Evolutionary conservation across 1,284 basidiomycete genomes (phyloP), one percentile per base, ranked within the genome.

Genomic region (Sanghuangporus sanghuang): DNA sequence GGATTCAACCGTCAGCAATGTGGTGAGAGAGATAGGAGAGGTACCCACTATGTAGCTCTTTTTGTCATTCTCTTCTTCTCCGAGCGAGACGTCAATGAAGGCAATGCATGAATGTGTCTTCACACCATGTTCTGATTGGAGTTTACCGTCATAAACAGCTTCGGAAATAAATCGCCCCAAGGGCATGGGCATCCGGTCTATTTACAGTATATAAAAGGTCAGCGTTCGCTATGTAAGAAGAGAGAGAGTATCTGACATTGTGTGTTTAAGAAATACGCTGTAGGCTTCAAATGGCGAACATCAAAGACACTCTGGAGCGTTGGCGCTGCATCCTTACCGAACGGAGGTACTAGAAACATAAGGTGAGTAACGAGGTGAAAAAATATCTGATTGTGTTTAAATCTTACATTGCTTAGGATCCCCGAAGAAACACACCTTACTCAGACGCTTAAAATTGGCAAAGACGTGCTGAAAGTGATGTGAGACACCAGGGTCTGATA

Each of bases 81-180:
- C 70, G 0, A 66, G 58, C 44, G 40, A 23, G n/a, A 79, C 76
- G 71, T 85, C 75, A 9, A 85, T 74, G 68, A 85, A 84, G 2
- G 68, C 68, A 9, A 80, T 70, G 53, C 76, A 79, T 1, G 56
- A 68, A 2, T 63, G 56, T 7, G 67, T 63, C 12, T 64, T 65
- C 11, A 77, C 72, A 0, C 36, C 2, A 67, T 83, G 80, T 1
- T 67, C 42, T 0, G 78, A 79, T 49, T 68, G 69, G 11, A 84
- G 75, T 52, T 74, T 71, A 1, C 73, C 69, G 1, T 70, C 59
- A 67, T 85, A 85, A 1, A 84, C 75, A 21, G 69, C 55, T 11
- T 64, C 49, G 0, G 82, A 83, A 49, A 84, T 80, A 67, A 83
- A 85, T 1, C 72, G 16, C 4, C 81, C 81, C 2, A 84, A 68